Evolutionary conservation across 106 monocot species (phyloP), one percentile per base, ranked within the genome.

Genomic region (Apostasia shenzhenica): DNA sequence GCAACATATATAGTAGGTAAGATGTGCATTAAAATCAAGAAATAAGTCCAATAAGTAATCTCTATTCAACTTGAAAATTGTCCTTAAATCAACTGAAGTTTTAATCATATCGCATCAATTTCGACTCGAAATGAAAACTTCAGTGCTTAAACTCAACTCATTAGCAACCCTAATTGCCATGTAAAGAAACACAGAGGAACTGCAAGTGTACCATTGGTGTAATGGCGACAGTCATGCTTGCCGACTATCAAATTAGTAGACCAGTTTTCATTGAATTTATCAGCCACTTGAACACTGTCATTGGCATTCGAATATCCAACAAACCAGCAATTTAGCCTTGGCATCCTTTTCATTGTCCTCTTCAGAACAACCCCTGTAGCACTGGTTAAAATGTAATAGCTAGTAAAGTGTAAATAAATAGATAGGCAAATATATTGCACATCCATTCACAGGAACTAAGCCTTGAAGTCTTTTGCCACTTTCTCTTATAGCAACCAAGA

Each of bases 211-310:
- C 91, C 88, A 45, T 78, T 75, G 5, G 86, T 89, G 63, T 84
- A 95, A 60, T 95, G 80, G 12, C 91, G 88, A 54, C 95, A 95
- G 58, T 95, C 95, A 60, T 83, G 83, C 66, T 79, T 72, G 39
- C 95, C 91, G 66, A 88, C 45, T 47, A 88, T 72, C 67, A 95
- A 57, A 81, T 80, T 57, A 14, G 76, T 86, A 45, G 80, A 54
- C 88, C 91, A 95, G 6, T 55, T 44, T 56, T 86, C 73, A 67
- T 55, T 91, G 78, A 95, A 95, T 53, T 70, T 71, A 58, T 84
- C 56, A 41, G 91, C 88, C 46, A 78, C 72, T 39, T 80, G 68
- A 44, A 82, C 14, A 54, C 75, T 26, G 26, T 26, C 67, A 74
- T 82, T 67, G 57, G 47, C 42, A 54, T 60, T 57, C n/a, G 78